Evolutionary conservation across 805 yeast species (phyloP).

Genomic region (Teunomyces lycoperdinae): DNA sequence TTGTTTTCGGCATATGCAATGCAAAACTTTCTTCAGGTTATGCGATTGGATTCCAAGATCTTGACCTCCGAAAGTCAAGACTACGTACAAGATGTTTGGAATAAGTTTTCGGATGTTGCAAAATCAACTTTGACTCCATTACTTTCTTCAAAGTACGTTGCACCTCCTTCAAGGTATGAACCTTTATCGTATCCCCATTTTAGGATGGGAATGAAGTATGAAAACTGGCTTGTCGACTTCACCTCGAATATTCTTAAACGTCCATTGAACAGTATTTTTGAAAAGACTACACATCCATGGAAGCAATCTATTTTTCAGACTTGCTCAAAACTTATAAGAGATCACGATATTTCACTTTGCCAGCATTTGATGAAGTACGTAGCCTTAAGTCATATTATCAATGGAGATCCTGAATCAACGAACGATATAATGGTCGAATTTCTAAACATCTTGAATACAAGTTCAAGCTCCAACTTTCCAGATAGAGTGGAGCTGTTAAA

Average conservation of each 20-base stretch:
- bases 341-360: constrained; percentile 67
- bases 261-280: constrained; percentile 17
- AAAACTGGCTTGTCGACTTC: constrained; percentile 69
- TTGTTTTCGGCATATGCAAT: constrained; percentile 81
- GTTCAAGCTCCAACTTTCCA: constrained; percentile 39
- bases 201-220: constrained; percentile 51
- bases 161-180: constrained; percentile 50
- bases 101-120: constrained; percentile 59
- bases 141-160: constrained; percentile 66
- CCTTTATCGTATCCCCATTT: constrained; percentile 63
- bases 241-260: constrained; percentile 63
- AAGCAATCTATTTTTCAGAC: constrained; percentile 51
- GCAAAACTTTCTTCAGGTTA: constrained; percentile 75
- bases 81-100: constrained; percentile 46
- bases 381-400: constrained; percentile 59
- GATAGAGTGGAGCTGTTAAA: constrained; percentile 57
- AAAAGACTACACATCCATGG: constrained; percentile 11
- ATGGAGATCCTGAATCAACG: constrained; percentile 36
- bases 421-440: constrained; percentile 59
- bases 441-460: constrained; percentile 50
- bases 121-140: constrained; percentile 75
- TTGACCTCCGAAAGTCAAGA: constrained; percentile 17
- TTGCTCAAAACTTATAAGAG: constrained; percentile 62
- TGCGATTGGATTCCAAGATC: constrained; percentile 43
- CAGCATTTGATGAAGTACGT: constrained; percentile 76